Evolutionary conservation across 306 rosid species (phyloP).

Genomic region (Ceratonia siliqua): DNA sequence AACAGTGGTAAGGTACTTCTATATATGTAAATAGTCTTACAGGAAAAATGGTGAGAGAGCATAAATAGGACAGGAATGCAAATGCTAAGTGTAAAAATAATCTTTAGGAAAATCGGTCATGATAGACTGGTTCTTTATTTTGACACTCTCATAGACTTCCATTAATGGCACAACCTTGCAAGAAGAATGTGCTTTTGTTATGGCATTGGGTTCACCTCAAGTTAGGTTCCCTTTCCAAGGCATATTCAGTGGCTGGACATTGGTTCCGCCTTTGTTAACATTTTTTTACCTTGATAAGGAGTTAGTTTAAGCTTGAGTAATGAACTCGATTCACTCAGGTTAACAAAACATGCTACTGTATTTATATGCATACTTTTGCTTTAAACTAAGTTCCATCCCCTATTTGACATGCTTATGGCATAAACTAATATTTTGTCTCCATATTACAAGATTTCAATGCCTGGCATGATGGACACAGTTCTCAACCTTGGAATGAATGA

Average conservation of each 20-base stretch:
- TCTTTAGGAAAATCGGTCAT: background rate
- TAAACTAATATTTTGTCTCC: slow-evolving; percentile 21
- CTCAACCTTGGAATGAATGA: slow-evolving; percentile 97
- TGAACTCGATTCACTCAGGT: slow-evolving; percentile 1
- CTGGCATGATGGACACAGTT: slow-evolving; percentile 99
- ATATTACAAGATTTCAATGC: slow-evolving; percentile 81
- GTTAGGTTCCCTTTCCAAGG: background rate
- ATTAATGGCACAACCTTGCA: background rate
- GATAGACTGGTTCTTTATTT: background rate
- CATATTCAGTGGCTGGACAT: background rate
- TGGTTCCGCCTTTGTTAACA: background rate
- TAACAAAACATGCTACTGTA: background rate
- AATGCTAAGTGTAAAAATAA: background rate
- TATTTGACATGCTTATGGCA: slow-evolving; percentile 10
- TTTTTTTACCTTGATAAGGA: background rate
- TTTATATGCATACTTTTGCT: background rate
- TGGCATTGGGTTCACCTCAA: background rate
- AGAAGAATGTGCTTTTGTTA: background rate
- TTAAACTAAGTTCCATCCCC: slow-evolving; percentile 17
- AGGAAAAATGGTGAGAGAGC: background rate
- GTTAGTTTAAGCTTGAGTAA: background rate
- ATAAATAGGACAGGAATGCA: background rate
- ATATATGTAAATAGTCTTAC: background rate
- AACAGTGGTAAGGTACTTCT: background rate
- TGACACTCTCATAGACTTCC: background rate